Evolutionary conservation across 768 basidiomycete genomes (phyloP), one percentile per base, ranked within the genome.

Genomic region (Suillus sp.): DNA sequence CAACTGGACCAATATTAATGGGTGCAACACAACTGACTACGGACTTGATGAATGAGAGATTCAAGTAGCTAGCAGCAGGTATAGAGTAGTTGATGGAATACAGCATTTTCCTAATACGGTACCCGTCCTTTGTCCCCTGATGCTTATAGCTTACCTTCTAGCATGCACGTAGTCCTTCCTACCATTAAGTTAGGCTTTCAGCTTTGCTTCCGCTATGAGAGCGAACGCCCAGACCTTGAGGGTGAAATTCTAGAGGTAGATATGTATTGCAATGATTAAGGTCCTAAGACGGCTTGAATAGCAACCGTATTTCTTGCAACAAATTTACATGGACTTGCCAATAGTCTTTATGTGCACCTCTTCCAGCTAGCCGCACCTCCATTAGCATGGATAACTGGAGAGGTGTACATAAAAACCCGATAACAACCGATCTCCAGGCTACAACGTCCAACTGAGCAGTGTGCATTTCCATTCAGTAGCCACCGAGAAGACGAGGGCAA

Each of bases 351-450:
- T 16, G 48, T 48, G 27, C 48, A 27, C 48, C 48, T 16, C 48
- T 48, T 48, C 25, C 25, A 48, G 25, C 14, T 48, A 48, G 25
- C 48, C 47, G 4, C 47, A 25, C 22, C 5, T 25, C n/a, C 10
- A 48, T 25, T 25, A 48, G 47, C 22, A 48, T 48, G 47, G 47
- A 48, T 48, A 48, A 25, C 48, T 48, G 48, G 25, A 48, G 48
- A 48, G 48, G 25, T 30, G 27, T 8, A 48, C 25, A 27, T 27
- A 18, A 48, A 27, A 7, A 48, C 48, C 48, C 48, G 48, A 48
- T 48, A 16, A 7, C 25, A 9, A 8, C 25, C 48, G 7, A 30
- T 27, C 48, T 27, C 22, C 22, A 48, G n/a, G 25, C 25, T 27
- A 9, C 48, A 18, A 18, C 27, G 25, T 48, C 22, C 5, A 47